A percentile compares a stretch with the other conserved stretches of the same genome.
phyloP scores from a whole-genome alignment of 768 basidiomycete genomes.

The Grammothele lineata region DNA sequence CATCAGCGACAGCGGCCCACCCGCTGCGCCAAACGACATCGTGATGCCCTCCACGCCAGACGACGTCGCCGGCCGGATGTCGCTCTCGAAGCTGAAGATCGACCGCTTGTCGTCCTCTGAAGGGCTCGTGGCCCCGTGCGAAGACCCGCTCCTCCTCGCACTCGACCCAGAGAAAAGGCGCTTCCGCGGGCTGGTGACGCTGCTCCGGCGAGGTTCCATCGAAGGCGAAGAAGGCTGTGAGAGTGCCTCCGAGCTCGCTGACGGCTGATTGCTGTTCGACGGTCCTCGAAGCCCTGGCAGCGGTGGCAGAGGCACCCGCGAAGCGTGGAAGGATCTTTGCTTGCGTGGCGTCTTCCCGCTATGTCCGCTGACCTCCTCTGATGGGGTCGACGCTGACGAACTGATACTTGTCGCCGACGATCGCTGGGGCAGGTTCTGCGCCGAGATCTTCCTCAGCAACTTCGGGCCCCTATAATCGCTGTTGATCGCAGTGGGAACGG shows the following conservation, averaged over 20 bases:
- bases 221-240: constrained; percentile 10
- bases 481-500: constrained; percentile 8
- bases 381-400: constrained; percentile 21
- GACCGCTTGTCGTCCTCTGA: constrained; percentile 55
- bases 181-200: constrained; percentile 32
- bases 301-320: constrained; percentile 50
- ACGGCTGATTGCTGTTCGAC: constrained; percentile 13
- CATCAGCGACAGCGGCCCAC: constrained; percentile 21
- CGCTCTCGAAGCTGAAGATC: constrained; percentile 44
- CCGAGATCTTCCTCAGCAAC: constrained; percentile 26
- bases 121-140: constrained; percentile 29
- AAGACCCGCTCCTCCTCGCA: constrained; percentile 45
- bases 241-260: constrained; percentile 12
- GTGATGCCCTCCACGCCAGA: constrained; percentile 19
- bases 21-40: constrained; percentile 23
- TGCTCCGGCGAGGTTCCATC: constrained; percentile 13
- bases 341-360: constrained; percentile 32
- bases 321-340: constrained; percentile 62
- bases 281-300: constrained; percentile 32
- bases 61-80: constrained; percentile 20
- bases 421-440: constrained; percentile 43
- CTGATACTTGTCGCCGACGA: constrained; percentile 28
- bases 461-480: constrained; percentile 9
- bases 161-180: constrained; percentile 64
- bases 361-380: constrained; percentile 9